Conservation (phyloP, 169 alveolate genomes). For the Cryptosporidium sp. region DNA sequence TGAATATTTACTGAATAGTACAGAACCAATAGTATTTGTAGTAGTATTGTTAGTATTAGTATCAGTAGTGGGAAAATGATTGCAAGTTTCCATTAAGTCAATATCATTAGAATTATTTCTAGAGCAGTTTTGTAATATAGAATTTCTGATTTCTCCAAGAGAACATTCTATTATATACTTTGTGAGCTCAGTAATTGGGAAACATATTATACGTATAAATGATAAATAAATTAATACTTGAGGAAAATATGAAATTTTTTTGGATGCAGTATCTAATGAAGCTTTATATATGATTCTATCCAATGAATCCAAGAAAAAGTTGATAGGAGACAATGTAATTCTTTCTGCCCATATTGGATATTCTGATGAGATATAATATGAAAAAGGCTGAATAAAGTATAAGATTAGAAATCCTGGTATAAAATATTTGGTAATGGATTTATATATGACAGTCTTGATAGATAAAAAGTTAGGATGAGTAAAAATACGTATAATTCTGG, state of each 20-base stretch:
- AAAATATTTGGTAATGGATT: constrained; percentile 20
- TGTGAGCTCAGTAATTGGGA: constrained; percentile 1
- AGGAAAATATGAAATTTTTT: constrained; percentile 17
- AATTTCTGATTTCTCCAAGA: neutral
- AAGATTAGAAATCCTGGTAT: constrained; percentile 15
- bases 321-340: constrained; percentile 24
- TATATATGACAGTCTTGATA: neutral
- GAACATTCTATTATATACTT: constrained; percentile 23
- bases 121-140: neutral
- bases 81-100: neutral
- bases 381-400: constrained; percentile 45
- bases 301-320: constrained; percentile 43
- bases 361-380: constrained; percentile 14
- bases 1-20: neutral
- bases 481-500: neutral
- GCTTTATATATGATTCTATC: constrained; percentile 31
- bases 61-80: no score
- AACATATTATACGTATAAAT: constrained; percentile 4
- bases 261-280: neutral
- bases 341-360: constrained; percentile 42
- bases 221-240: constrained; percentile 18
- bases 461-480: neutral
- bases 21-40: no score
- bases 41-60: no score
- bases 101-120: neutral